These are phyloP conservation scores for Ogataea kodamae DNA, from an alignment of 805 yeast species.

Conservation along the genomic window DNA sequence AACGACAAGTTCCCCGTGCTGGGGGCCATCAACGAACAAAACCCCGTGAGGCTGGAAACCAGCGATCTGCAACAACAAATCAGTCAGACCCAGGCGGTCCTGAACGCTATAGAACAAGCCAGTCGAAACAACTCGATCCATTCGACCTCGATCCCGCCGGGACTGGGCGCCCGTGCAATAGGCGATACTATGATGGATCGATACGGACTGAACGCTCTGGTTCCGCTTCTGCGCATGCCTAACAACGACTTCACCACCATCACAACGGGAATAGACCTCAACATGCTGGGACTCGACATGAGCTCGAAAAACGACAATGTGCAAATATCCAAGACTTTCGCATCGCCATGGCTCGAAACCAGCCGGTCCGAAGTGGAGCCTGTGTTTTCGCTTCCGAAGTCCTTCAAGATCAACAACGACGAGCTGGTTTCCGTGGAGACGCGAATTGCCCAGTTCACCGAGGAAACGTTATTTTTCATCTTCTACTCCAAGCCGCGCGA, in stretches of 20 bases:
- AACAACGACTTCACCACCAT: constrained; percentile 59
- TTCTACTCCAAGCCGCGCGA: constrained; percentile 94
- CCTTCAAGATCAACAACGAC: constrained; percentile 35
- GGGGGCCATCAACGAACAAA: constrained; percentile 17
- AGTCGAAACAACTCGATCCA: constrained; percentile 10
- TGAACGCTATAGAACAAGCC: constrained; percentile 26
- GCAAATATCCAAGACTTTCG: constrained; percentile 59
- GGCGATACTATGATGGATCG: constrained; percentile 44
- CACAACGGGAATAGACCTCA: constrained; percentile 73
- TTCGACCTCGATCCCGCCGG: constrained; percentile 17
- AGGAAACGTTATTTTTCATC: constrained; percentile 89
- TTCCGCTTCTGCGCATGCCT: constrained; percentile 58
- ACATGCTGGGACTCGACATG: constrained; percentile 62
- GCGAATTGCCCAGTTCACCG: constrained; percentile 64
- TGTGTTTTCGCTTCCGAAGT: constrained; percentile 60
- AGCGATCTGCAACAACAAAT: constrained; percentile 24
- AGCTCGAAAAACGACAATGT: constrained; percentile 35
- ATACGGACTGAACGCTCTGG: constrained; percentile 66
- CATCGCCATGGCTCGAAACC: constrained; percentile 95
- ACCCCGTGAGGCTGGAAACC: constrained; percentile 9
- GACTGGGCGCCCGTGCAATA: constrained; percentile 4
- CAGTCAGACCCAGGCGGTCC: constrained; percentile 25
- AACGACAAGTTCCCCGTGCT: constrained; percentile 30
- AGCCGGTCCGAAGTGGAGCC: constrained; percentile 90
- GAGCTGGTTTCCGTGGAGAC: constrained; percentile 29